A percentile compares a stretch with the other conserved stretches of the same genome.
phyloP scores from a whole-genome alignment of 352 stramenopile species.

The Globisporangium radiosum region DNA sequence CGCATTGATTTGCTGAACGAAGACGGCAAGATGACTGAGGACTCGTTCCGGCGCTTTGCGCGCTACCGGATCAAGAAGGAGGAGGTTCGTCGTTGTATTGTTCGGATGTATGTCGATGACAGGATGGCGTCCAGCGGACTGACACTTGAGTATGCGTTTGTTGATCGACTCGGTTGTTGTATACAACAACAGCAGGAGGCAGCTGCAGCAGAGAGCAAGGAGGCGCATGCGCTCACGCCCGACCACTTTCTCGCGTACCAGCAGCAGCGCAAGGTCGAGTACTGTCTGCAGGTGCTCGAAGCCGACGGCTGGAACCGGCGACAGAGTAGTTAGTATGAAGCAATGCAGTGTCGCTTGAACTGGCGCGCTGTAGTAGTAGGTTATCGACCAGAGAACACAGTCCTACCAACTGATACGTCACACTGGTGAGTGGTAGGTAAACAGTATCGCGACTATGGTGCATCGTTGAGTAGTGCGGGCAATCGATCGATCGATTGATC shows the following conservation, averaged over 20 bases:
- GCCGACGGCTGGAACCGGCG: slow-evolving; percentile 30
- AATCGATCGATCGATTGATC: no score
- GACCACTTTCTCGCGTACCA: slow-evolving; percentile 67
- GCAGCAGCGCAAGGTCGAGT: slow-evolving; percentile 43
- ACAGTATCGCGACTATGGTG: no score
- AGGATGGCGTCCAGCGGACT: neutral
- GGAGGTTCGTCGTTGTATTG: slow-evolving; percentile 24
- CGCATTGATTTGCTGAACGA: slow-evolving; percentile 32
- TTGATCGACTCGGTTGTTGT: neutral
- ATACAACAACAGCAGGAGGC: slow-evolving; percentile 7
- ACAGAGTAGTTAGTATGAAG: slow-evolving; percentile 16
- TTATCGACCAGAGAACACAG: no score
- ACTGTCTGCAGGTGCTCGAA: slow-evolving; percentile 50
- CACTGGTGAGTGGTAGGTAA: no score
- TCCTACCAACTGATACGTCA: no score
- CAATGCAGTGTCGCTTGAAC: no score
- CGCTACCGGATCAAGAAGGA: slow-evolving; percentile 60
- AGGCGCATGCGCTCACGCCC: slow-evolving; percentile 17
- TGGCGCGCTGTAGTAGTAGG: no score
- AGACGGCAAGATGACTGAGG: slow-evolving; percentile 54
- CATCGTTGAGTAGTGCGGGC: no score
- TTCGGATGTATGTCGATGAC: neutral
- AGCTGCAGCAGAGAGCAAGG: slow-evolving; percentile 11
- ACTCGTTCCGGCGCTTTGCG: slow-evolving; percentile 61
- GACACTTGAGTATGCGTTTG: neutral